A percentile compares a stretch with the other conserved stretches of the same genome.
Evolutionary conservation across 768 basidiomycete genomes (phyloP).

Genomic region (Pulveroboletus sp.): DNA sequence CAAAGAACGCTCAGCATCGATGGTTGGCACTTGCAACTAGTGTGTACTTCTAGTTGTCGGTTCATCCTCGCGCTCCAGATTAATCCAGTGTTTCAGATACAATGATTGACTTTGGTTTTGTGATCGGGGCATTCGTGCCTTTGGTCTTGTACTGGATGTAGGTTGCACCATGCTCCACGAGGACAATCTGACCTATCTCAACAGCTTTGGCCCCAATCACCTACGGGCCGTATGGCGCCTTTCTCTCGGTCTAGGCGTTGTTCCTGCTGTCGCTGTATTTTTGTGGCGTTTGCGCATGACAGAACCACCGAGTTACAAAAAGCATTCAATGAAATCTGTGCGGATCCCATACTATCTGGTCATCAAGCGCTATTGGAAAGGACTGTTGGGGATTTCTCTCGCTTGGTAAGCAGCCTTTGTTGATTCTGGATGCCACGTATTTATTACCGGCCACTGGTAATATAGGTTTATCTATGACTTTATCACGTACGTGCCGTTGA

Average conservation of each 20-base stretch:
- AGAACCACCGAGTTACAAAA: constrained; percentile 71
- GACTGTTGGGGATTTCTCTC: constrained; percentile 69
- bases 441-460: constrained; percentile 3
- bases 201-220: constrained; percentile 73
- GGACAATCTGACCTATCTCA: neutral
- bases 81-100: constrained; percentile 42
- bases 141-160: constrained; percentile 89
- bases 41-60: constrained; percentile 37
- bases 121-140: constrained; percentile 76
- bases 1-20: constrained; percentile 76
- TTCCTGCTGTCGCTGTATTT: constrained; percentile 81
- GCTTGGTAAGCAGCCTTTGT: constrained; percentile 52
- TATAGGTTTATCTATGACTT: constrained; percentile 76
- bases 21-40: constrained; percentile 91
- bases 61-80: neutral
- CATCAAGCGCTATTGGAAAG: constrained; percentile 75
- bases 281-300: constrained; percentile 85
- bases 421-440: neutral
- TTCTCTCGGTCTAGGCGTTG: constrained; percentile 77
- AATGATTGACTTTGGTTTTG: constrained; percentile 88
- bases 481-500: constrained; percentile 52
- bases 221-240: constrained; percentile 86
- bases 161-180: constrained; percentile 22
- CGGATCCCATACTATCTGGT: constrained; percentile 76
- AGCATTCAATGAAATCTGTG: constrained; percentile 74